phyloP scores from a whole-genome alignment of 106 monocot genomes.

The Apostasia shenzhenica region DNA sequence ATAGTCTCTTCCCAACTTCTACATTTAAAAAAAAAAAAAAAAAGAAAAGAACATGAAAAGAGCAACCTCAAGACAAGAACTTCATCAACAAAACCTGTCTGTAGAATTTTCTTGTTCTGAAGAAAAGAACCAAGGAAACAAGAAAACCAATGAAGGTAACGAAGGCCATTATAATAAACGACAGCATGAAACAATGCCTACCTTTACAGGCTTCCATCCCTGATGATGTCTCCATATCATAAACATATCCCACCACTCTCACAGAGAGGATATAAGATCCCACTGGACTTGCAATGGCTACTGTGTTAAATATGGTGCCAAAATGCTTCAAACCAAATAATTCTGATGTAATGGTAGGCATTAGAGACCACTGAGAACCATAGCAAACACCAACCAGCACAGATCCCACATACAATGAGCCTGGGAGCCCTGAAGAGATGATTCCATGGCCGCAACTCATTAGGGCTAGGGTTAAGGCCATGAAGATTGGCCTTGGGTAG shows the following conservation, averaged over 20 bases:
- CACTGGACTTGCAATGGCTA: constrained; percentile 69
- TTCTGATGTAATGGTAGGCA: constrained; percentile 89
- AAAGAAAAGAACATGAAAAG: too few species aligned
- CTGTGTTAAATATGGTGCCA: constrained; percentile 83
- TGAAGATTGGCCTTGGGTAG: constrained; percentile 58
- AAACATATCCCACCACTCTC: constrained; percentile 73
- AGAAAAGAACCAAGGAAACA: constrained; percentile 32
- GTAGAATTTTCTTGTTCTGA: constrained; percentile 62
- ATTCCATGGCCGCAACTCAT: constrained; percentile 73
- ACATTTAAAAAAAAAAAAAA: too few species aligned
- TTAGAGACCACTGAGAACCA: constrained; percentile 81
- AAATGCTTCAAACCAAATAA: constrained; percentile 83
- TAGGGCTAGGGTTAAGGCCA: constrained; percentile 43
- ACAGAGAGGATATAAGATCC: constrained; percentile 92
- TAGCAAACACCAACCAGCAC: constrained; percentile 78
- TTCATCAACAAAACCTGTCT: constrained; percentile 17
- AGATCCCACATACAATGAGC: constrained; percentile 60
- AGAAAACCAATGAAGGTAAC: constrained; percentile 32
- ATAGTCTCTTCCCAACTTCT: too few species aligned
- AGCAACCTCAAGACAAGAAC: not conserved
- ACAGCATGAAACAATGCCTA: constrained; percentile 61
- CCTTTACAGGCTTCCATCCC: constrained; percentile 32
- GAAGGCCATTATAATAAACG: constrained; percentile 71
- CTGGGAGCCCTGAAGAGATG: constrained; percentile 58
- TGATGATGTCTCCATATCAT: constrained; percentile 50